These are phyloP conservation scores for Argentina anserina DNA, from an alignment of 306 rosid species.

Conservation along the genomic window DNA sequence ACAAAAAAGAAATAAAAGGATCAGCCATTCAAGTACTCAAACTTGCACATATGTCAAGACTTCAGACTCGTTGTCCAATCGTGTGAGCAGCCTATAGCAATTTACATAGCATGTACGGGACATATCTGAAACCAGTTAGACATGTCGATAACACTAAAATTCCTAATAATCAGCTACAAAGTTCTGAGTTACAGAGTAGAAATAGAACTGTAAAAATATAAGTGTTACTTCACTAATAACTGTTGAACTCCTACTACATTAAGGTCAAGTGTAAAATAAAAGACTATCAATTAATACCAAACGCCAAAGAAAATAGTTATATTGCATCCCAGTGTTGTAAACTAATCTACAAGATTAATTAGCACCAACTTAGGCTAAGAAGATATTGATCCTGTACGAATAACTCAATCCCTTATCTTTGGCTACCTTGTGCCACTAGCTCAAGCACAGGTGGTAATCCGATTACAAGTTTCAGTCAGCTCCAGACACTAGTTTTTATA, in stretches of 20 bases:
- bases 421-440: background rate
- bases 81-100: background rate
- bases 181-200: background rate
- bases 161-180: background rate
- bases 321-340: background rate
- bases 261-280: background rate
- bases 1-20: no score
- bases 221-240: background rate
- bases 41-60: background rate
- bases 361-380: background rate
- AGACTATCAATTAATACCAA: background rate
- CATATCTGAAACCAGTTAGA: background rate
- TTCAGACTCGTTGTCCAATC: background rate
- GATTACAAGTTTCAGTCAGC: constrained; percentile 8
- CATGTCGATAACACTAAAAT: background rate
- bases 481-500: background rate
- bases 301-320: background rate
- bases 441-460: constrained; percentile 15
- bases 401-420: background rate
- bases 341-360: background rate
- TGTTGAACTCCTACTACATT: background rate
- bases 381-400: background rate
- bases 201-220: background rate
- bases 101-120: no score
- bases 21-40: no score